phyloP scores from a whole-genome alignment of 208 protist species.

The Wallacemonas rigidus region DNA sequence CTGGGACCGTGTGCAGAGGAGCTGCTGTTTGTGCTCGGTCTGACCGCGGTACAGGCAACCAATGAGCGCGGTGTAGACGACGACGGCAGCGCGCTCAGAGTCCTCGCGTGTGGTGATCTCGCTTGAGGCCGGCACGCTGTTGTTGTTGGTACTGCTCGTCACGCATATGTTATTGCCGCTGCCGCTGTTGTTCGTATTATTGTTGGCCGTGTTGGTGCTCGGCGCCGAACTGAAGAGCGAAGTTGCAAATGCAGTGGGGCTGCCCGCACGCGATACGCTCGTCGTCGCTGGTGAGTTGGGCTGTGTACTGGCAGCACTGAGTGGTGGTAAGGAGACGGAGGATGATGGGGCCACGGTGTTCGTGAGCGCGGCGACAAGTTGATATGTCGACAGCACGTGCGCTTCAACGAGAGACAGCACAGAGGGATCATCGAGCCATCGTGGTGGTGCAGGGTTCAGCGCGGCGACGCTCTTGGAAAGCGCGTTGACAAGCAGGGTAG shows the following conservation, averaged over 20 bases:
- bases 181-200: slow-evolving; percentile 3
- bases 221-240: neutral
- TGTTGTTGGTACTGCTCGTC: neutral
- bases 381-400: neutral
- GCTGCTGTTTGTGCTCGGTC: slow-evolving; percentile 38
- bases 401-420: slow-evolving; percentile 1
- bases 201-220: neutral
- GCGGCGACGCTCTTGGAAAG: slow-evolving; percentile 26
- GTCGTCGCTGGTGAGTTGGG: neutral
- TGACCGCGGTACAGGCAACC: slow-evolving; percentile 46
- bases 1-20: slow-evolving; percentile 23
- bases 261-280: slow-evolving; percentile 10
- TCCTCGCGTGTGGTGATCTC: neutral
- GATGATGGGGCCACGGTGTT: neutral
- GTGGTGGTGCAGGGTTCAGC: slow-evolving; percentile 5
- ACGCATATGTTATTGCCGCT: neutral
- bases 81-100: slow-evolving; percentile 18
- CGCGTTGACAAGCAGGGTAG: slow-evolving; percentile 28
- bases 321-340: neutral
- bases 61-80: slow-evolving; percentile 55
- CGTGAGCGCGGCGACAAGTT: neutral
- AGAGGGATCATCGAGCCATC: slow-evolving; percentile 9
- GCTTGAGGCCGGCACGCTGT: neutral
- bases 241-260: neutral
- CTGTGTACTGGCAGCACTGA: neutral